A percentile compares a stretch with the other conserved stretches of the same genome.
Conservation (phyloP, 2,329 filamentous ascomycete genomes). For the Penicillium sp. region DNA sequence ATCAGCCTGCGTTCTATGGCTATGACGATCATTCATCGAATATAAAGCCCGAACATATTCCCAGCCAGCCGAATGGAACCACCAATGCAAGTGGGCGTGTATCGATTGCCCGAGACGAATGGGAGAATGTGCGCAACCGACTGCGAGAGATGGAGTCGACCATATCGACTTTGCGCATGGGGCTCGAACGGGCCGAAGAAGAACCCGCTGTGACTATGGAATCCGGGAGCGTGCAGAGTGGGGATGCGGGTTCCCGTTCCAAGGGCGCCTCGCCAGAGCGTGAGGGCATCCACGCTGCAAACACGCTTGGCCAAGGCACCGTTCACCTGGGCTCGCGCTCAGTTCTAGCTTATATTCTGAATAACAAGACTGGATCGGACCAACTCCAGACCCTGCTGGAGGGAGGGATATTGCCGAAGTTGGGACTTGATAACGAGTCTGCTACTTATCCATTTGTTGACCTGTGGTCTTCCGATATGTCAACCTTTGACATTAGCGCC, state of each 20-base stretch:
- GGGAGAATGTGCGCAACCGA: constrained; percentile 44
- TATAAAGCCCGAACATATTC: constrained; percentile 26
- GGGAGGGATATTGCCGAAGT: constrained; percentile 61
- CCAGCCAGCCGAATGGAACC: constrained; percentile 14
- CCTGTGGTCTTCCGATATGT: constrained; percentile 63
- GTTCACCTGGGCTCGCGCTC: constrained; percentile 64
- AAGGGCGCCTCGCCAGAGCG: constrained; percentile 40
- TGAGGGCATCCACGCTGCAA: constrained; percentile 62
- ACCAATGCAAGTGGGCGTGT: constrained; percentile 27
- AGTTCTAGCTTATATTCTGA: constrained; percentile 61
- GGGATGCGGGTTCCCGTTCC: constrained; percentile 31
- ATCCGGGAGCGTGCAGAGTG: constrained; percentile 33
- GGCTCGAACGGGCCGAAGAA: constrained; percentile 40
- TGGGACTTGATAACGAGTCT: constrained; percentile 64
- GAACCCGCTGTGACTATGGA: constrained; percentile 25
- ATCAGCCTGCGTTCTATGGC: constrained; percentile 8
- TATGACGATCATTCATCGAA: constrained; percentile 23
- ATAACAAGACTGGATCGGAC: constrained; percentile 52
- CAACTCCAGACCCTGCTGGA: constrained; percentile 57
- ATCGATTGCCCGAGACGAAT: constrained; percentile 44
- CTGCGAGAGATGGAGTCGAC: constrained; percentile 47
- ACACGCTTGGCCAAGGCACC: constrained; percentile 60
- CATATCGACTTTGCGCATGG: constrained; percentile 40
- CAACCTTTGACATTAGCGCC: constrained; percentile 57
- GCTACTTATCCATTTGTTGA: constrained; percentile 67